phyloP scores from a whole-genome alignment of 768 basidiomycete genomes.

The Antrodiella citrinella region DNA sequence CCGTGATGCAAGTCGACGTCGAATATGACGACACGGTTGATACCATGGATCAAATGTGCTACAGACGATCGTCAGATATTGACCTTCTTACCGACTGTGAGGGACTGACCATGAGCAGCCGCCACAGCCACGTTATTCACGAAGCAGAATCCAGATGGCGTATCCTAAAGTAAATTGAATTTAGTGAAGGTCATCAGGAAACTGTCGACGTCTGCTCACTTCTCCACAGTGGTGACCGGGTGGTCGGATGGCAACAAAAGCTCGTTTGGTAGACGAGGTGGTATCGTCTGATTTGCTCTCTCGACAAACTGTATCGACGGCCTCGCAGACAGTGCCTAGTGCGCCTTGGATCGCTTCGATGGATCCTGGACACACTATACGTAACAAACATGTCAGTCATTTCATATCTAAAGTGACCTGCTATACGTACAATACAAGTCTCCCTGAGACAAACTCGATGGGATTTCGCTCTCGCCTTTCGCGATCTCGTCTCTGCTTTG shows the following conservation, averaged over 20 bases:
- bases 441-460: conserved; percentile 58
- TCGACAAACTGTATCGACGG: conserved; percentile 61
- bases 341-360: conserved; percentile 76
- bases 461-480: conserved; percentile 67
- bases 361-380: conserved; percentile 68
- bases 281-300: neutral
- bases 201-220: no score
- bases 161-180: conserved; percentile 43
- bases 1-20: conserved; percentile 94
- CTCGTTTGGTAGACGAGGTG: conserved; percentile 21
- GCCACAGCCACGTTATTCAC: conserved; percentile 89
- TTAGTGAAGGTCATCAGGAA: no score
- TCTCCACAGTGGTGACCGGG: conserved; percentile 96
- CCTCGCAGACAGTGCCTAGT: conserved; percentile 79
- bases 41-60: conserved; percentile 77
- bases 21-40: conserved; percentile 76
- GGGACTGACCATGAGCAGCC: conserved; percentile 76
- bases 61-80: neutral
- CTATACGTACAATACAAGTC: conserved; percentile 70
- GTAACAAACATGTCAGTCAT: neutral
- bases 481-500: conserved; percentile 56
- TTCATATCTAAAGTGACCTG: neutral
- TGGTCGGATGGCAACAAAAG: conserved; percentile 82
- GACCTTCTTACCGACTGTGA: no score
- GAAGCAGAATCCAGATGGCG: conserved; percentile 91